Conservation (phyloP, 345 rosid species). For the Adansonia digitata region DNA sequence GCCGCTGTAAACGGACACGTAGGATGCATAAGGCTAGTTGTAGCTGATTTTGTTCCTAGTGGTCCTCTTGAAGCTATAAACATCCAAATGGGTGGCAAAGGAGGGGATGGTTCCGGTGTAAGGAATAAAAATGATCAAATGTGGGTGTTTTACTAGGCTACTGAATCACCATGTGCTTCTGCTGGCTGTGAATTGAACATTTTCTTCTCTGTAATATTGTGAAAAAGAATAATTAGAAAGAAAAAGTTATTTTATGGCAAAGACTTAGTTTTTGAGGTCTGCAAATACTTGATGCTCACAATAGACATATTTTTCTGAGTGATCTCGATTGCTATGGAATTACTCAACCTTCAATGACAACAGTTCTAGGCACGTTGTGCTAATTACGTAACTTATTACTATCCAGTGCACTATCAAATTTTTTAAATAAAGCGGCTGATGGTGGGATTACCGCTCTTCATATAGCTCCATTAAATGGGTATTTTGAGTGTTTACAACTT, state of each 20-base stretch:
- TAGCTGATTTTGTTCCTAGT: conserved; percentile 92
- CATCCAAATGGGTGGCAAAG: conserved; percentile 36
- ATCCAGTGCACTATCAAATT: conserved; percentile 81
- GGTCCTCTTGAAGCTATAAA: conserved; percentile 46
- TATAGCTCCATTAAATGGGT: conserved; percentile 92
- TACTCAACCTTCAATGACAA: background rate
- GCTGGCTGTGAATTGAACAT: conserved; percentile 12
- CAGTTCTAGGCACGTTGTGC: background rate
- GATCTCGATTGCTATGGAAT: background rate
- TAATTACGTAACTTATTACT: conserved; percentile 20
- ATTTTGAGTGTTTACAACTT: conserved; percentile 95
- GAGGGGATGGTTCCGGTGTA: conserved; percentile 30
- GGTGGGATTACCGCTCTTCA: conserved; percentile 99
- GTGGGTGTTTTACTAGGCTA: conserved; percentile 23
- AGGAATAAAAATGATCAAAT: conserved; percentile 62
- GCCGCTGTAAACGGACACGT: conserved; percentile 91
- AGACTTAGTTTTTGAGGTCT: background rate
- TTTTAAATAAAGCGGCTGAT: conserved; percentile 96
- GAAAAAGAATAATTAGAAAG: background rate
- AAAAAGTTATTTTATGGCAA: background rate
- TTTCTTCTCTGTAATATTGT: background rate
- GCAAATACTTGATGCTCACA: background rate
- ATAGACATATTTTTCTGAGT: background rate
- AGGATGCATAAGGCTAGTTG: conserved; percentile 83
- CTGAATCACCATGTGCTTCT: background rate